Percentiles rank a stretch among this genome's conserved stretches.
Evolutionary conservation across 495 filamentous ascomycete species (phyloP).

Genomic region (Lineolata rhizophorae): DNA sequence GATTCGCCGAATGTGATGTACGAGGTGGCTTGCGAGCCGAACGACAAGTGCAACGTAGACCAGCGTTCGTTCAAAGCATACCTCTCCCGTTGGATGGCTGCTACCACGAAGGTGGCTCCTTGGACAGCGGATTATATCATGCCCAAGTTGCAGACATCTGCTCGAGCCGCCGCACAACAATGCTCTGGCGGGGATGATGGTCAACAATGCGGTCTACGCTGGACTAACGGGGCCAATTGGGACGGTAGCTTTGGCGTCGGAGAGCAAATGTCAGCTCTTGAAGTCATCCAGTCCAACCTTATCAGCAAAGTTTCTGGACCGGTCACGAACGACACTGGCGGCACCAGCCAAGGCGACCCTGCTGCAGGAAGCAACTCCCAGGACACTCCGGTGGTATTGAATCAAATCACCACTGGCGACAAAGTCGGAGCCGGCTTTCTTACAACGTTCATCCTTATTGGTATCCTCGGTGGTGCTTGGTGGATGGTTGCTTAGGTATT

Average conservation of each 20-base stretch:
- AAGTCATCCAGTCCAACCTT: constrained; percentile 31
- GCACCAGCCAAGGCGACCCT: constrained; percentile 16
- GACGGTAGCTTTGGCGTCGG: constrained; percentile 29
- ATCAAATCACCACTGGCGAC: constrained; percentile 17
- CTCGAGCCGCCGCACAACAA: constrained; percentile 34
- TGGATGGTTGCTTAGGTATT: too few relatives aligned
- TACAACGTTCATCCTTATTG: constrained; percentile 14
- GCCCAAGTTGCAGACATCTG: constrained; percentile 31
- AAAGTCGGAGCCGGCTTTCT: constrained; percentile 19
- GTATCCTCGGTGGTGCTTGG: constrained; percentile 15
- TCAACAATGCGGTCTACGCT: constrained; percentile 26
- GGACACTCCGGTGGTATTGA: constrained; percentile 6
- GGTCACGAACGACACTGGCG: constrained; percentile 15
- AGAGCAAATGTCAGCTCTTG: constrained; percentile 36
- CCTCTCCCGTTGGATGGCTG: constrained; percentile 46
- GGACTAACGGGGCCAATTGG: constrained; percentile 22
- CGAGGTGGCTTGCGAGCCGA: constrained; percentile 49
- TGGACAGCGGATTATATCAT: constrained; percentile 32
- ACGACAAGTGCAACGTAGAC: constrained; percentile 44
- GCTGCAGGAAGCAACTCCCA: constrained; percentile 13
- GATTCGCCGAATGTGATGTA: constrained; percentile 31
- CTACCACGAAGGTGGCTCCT: constrained; percentile 42
- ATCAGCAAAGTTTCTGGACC: constrained; percentile 21
- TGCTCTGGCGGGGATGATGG: constrained; percentile 33
- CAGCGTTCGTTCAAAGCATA: constrained; percentile 59